These are phyloP conservation scores for Silene vulgaris DNA, from an alignment of 179 eudicot genomes.

Conservation along the genomic window DNA sequence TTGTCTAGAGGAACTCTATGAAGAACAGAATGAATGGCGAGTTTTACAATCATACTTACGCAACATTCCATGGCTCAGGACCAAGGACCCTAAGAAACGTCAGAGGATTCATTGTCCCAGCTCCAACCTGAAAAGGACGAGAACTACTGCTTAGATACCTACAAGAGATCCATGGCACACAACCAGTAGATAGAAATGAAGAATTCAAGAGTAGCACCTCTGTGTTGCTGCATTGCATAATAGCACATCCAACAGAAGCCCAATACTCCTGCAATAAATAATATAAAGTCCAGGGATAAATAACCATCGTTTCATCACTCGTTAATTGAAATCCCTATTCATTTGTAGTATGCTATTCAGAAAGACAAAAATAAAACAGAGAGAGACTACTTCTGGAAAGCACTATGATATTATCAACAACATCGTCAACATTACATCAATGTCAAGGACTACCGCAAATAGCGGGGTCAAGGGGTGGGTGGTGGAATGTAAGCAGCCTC, in stretches of 20 bases:
- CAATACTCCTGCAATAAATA: constrained; percentile 69
- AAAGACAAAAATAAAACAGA: neutral
- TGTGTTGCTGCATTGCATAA: constrained; percentile 99
- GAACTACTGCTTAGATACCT: constrained; percentile 1
- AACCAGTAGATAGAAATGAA: neutral
- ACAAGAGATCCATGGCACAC: neutral
- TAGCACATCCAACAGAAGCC: constrained; percentile 99
- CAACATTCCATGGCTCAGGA: constrained; percentile 99
- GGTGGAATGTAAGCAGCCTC: neutral
- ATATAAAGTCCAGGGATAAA: neutral
- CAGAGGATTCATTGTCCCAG: constrained; percentile 98
- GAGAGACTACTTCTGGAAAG: no score
- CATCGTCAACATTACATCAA: neutral
- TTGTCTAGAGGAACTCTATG: neutral
- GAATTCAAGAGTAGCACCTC: constrained; percentile 49
- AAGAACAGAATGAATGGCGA: constrained; percentile 1
- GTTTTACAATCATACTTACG: constrained; percentile 55
- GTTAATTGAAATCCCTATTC: neutral
- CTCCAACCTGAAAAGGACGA: constrained; percentile 71
- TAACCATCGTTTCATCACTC: neutral
- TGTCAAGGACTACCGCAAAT: neutral
- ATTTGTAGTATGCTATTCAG: neutral
- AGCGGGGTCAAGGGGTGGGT: neutral
- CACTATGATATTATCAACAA: neutral
- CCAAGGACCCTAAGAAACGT: constrained; percentile 95